Base-by-base conservation (phyloP, 352 stramenopile genomes). In the Pythium pyrilobum region DNA sequence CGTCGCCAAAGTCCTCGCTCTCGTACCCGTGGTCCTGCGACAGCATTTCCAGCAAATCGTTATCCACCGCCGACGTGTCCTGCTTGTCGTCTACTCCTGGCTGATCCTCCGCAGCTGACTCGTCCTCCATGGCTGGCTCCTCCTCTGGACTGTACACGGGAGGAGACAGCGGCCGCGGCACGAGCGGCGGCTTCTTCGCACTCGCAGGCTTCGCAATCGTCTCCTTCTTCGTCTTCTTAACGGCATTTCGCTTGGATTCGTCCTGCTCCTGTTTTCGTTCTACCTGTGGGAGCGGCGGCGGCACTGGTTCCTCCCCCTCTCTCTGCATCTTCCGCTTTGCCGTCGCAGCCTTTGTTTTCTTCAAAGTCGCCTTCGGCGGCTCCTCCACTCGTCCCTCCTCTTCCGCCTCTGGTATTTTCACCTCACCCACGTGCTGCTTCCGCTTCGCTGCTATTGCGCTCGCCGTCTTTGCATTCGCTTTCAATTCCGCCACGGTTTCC, bases 21-120 rank as follows among this genome's bases (percentile, higher is more conserved):
- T 54, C 62, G 31, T 74, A 76, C n/a, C 75, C 66, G 34, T 75
- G 53, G 28, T 85, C 67, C 39, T 78, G 58, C 20, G 74, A 73
- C 29, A 89, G 63, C 56, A 89, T 72, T 13, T 74, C 57, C 25
- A 85, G 52, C 29, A 89, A 48, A 18, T 80, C 78, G 28, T 82
- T 67, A 9, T 74, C 69, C 13, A 73, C 56, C 13, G 62, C 64
- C 2, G 59, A 63, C 4, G 54, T 9, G 10, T 49, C 11, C 52
- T 41, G 18, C 54, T 71, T 4, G 5, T 15, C 18, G 16, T 4
- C 62, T 55, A 49, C 46, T 48, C 25, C 34, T 31, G 29, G 45
- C 6, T 27, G 20, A 29, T 40, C 23, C 6, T 4, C 7, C 13
- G n/a, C n/a, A 7, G 5, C 5, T 28, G 20, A 16, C 16, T 27